These are phyloP conservation scores for Globisporangium perplexum DNA, from an alignment of 352 stramenopile genomes.

Conservation along the genomic window DNA sequence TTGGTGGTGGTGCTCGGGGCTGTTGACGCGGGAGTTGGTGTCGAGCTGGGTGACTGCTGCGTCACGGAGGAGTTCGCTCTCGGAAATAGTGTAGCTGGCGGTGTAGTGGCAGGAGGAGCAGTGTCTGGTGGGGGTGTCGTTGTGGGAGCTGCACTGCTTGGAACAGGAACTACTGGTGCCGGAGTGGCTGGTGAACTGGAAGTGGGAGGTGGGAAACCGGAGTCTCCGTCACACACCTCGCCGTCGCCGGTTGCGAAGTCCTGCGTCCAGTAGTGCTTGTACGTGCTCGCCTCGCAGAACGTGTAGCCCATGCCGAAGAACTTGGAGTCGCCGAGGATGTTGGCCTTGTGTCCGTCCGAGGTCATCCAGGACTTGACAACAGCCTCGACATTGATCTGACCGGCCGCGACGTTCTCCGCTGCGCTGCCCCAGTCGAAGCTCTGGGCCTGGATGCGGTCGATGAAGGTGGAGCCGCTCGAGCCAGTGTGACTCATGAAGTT, in stretches of 20 bases:
- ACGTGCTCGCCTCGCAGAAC: slow-evolving; percentile 26
- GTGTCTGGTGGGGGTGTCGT: no score
- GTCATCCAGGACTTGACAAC: slow-evolving; percentile 18
- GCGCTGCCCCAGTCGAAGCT: slow-evolving; percentile 14
- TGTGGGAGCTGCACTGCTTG: no score
- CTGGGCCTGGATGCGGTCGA: slow-evolving; percentile 15
- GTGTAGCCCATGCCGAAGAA: slow-evolving; percentile 38
- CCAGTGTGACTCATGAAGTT: slow-evolving; percentile 27
- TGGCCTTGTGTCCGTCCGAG: slow-evolving; percentile 13
- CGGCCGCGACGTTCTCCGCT: slow-evolving; percentile 18
- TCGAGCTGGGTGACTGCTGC: background rate
- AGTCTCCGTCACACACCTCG: slow-evolving; percentile 14
- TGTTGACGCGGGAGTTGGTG: background rate
- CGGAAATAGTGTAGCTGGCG: no score
- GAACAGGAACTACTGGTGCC: no score
- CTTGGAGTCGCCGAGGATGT: slow-evolving; percentile 24
- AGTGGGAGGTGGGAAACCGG: no score
- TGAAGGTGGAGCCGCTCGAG: slow-evolving; percentile 15
- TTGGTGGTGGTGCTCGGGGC: no score
- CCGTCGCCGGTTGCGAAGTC: slow-evolving; percentile 32
- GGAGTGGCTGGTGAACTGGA: no score
- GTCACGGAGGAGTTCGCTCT: no score
- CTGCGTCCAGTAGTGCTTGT: slow-evolving; percentile 56
- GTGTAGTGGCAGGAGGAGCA: no score
- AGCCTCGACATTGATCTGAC: slow-evolving; percentile 8